Conservation (phyloP, 768 basidiomycete species). For the Amanita pallidorosea region DNA sequence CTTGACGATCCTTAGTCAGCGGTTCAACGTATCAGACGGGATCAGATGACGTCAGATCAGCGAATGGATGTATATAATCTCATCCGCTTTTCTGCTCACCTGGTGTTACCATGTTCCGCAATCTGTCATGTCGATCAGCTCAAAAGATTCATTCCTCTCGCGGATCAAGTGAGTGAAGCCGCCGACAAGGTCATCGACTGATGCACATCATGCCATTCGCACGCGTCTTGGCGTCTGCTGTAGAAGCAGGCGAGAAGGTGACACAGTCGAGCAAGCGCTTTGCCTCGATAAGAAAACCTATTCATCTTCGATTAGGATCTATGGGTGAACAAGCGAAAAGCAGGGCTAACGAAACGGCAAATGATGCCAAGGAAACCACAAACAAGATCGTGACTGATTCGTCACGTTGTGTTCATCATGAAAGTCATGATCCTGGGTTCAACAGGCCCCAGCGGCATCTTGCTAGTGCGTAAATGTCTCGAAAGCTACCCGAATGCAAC, state of each 20-base stretch:
- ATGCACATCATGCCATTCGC: no score
- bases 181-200: slow-evolving; percentile 25
- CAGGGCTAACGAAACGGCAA: slow-evolving; percentile 25
- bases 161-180: no score
- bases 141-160: slow-evolving; percentile 26
- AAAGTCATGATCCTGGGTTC: slow-evolving; percentile 54
- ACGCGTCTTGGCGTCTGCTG: slow-evolving; percentile 26
- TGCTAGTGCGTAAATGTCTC: slow-evolving; percentile 47
- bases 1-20: slow-evolving; percentile 1
- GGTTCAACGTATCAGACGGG: no score
- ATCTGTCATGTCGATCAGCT: slow-evolving; percentile 14
- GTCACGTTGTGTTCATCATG: not conserved
- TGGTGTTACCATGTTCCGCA: not conserved
- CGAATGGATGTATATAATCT: not conserved
- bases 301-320: slow-evolving; percentile 17
- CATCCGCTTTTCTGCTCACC: no score
- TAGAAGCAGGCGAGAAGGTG: slow-evolving; percentile 35
- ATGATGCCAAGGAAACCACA: slow-evolving; percentile 17
- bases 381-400: not conserved
- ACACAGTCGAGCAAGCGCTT: slow-evolving; percentile 22
- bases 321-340: slow-evolving; percentile 23
- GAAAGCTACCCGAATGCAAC: slow-evolving; percentile 23
- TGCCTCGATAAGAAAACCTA: not conserved
- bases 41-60: not conserved
- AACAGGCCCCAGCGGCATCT: slow-evolving; percentile 51